Evolutionary conservation across 2,329 filamentous ascomycete species (phyloP), one percentile per base, ranked within the genome.

Genomic region (Fusarium palustre): DNA sequence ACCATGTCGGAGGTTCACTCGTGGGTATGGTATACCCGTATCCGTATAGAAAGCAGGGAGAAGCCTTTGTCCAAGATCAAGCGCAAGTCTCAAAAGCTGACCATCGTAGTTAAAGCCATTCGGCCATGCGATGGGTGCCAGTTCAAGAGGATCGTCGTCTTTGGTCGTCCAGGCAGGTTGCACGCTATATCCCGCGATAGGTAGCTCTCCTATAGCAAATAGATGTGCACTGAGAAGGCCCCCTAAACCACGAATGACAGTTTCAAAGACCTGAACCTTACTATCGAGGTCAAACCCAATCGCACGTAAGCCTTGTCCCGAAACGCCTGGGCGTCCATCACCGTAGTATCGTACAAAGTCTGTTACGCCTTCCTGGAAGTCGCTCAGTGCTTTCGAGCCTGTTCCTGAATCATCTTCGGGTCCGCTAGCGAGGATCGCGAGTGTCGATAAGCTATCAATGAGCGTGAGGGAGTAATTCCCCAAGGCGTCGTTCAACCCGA

Each of bases 261-360:
- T 98, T 82, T 99, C 96, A 76, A 99, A 99, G 39, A 99, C 93
- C 81, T 99, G 95, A 3, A 99, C 96, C 80, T 98, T 99, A 82
- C 94, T 97, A 80, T 99, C 95, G 41, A 97, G 84, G 79, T 99
- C 93, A 75, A 99, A 99, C 0, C 94, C 96, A 56, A 89, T 87
- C 5, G 90, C 90, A 68, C 93, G 86, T 59, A 86, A 83, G 5
- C 95, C 95, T 75, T 88, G 85, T 9, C 92, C 93, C 7, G 85
- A 85, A 16, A 87, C 83, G 5, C 92, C 91, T 11, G 84, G 80
- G 31, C 89, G 89, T 3, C 94, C 95, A 79, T 97, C 94, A 6
- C 95, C 95, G 78, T 97, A 98, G 72, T 96, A 84, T 69, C 88
- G 83, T 5, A 97, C 91, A 72, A 98, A 84, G 53, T 90, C 85